Base-by-base conservation (phyloP, 306 rosid genomes). In the Cucurbita argyrosperma region DNA sequence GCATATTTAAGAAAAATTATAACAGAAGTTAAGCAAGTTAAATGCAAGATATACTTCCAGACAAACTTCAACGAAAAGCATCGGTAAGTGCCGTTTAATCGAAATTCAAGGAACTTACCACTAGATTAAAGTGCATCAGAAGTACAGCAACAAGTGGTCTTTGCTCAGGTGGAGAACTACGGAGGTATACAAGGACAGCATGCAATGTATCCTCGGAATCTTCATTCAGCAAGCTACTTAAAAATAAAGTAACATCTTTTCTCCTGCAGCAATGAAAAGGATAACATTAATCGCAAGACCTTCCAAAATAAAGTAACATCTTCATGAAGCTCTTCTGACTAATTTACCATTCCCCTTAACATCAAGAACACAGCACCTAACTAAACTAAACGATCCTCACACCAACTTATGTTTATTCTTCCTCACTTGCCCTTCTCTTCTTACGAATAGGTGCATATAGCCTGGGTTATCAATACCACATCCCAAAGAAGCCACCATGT, bases 131-230 rank as follows among this genome's bases (percentile, higher is more conserved):
- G 87, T 86, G 88, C 18, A 91, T 81, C 81, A 89, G 70, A 75
- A 89, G 90, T 51, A 86, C 89, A 39, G 90, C 87, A 80, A 74
- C 76, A 46, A 89, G 79, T 45, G 93, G 84, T 51, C 83, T 89
- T 66, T 87, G 83, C 61, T 72, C 78, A 40, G 83, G 85, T 62
- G 80, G 81, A 77, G 87, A 86, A 64, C 70, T 83, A 55, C 78
- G 77, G 64, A 91, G 90, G 84, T 79, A 71, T 53, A 58, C 38
- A 49, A 87, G 92, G 66, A 91, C 77, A 78, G 78, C 65, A 67
- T 72, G 58, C 88, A 87, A 77, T 74, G 83, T 78, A 43, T 75
- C 62, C 67, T 78, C 74, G 52, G 84, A 53, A 52, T 86, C 84
- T 79, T 79, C 89, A 62, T 78, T 83, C 57, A 65, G 83, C 85